Conservation (phyloP, 345 rosid species). For the Eucalyptus victrix region DNA sequence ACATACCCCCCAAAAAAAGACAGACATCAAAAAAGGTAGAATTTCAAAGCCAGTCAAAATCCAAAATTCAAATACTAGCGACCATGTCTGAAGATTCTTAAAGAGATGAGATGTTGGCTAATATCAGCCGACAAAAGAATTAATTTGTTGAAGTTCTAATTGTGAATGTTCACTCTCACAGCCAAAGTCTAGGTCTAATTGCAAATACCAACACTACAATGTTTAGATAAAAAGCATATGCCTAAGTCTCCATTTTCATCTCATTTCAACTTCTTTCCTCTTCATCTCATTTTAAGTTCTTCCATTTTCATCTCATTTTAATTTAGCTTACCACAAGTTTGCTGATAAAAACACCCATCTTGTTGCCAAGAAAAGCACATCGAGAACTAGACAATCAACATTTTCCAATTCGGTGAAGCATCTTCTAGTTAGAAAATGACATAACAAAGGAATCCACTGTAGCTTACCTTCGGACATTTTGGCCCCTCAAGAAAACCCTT, state of each 20-base stretch:
- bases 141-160: background rate
- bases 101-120: background rate
- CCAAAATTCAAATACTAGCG: background rate
- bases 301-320: background rate
- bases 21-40: background rate
- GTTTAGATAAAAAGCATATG: background rate
- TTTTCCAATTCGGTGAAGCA: background rate
- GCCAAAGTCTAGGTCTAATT: background rate
- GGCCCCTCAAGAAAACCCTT: slow-evolving; percentile 37
- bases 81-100: background rate
- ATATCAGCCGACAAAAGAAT: background rate
- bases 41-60: background rate
- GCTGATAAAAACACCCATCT: background rate
- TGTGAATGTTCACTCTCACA: background rate
- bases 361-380: background rate
- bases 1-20: background rate
- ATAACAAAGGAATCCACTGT: background rate
- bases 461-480: slow-evolving; percentile 75
- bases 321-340: background rate
- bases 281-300: background rate
- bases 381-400: background rate
- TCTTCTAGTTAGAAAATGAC: background rate
- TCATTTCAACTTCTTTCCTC: background rate
- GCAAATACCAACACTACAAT: background rate
- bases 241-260: background rate